Conservation (phyloP, 805 yeast genomes). For the Ogataea glucozyma region DNA sequence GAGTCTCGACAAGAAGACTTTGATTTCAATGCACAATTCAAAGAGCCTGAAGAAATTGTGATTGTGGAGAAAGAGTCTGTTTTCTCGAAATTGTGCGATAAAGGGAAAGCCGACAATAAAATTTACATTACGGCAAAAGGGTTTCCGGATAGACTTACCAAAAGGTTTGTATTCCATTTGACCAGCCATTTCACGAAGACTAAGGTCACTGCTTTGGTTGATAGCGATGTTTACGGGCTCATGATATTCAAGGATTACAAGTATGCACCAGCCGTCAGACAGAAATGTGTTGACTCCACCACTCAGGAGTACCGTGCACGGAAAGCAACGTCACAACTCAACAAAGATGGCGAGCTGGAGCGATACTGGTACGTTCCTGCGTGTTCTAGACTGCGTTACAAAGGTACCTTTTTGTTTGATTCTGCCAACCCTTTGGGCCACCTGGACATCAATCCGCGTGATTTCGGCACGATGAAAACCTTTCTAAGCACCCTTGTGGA, state of each 20-base stretch:
- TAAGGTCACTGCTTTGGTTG: conserved; percentile 52
- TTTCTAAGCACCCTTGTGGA: conserved; percentile 33
- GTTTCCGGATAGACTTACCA: conserved; percentile 60
- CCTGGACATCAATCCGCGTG: conserved; percentile 25
- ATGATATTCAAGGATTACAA: conserved; percentile 47
- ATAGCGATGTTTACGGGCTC: conserved; percentile 66
- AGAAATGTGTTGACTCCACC: neutral
- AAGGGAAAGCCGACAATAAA: conserved; percentile 10
- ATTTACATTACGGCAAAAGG: conserved; percentile 65
- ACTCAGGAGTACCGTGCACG: neutral
- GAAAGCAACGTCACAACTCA: conserved; percentile 8
- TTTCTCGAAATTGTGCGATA: conserved; percentile 36
- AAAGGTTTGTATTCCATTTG: conserved; percentile 38
- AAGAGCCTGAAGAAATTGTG: conserved; percentile 35
- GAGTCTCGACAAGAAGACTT: conserved; percentile 21
- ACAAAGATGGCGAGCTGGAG: conserved; percentile 12
- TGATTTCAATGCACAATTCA: conserved; percentile 7
- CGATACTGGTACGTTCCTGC: conserved; percentile 14
- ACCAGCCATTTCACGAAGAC: conserved; percentile 25
- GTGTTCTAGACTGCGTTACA: conserved; percentile 17
- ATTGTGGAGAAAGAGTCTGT: conserved; percentile 57
- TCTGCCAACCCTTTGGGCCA: conserved; percentile 15
- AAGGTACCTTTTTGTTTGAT: conserved; percentile 23
- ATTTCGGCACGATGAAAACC: conserved; percentile 33
- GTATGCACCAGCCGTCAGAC: conserved; percentile 16